phyloP scores from a whole-genome alignment of 108 stramenopile species.

The Cylindrotheca fusiformis region DNA sequence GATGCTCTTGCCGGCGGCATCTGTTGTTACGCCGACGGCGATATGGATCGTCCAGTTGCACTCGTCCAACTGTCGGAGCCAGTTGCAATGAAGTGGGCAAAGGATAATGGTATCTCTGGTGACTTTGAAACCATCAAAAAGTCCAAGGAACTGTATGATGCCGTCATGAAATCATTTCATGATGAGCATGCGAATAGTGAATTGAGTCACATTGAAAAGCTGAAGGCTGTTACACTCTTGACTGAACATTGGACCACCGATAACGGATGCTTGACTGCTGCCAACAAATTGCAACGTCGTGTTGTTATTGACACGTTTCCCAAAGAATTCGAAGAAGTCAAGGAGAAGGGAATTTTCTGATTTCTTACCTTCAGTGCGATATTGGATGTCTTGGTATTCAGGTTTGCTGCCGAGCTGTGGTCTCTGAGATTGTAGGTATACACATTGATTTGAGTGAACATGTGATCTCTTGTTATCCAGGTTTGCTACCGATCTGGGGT shows the following conservation, averaged over 20 bases:
- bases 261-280: conserved; percentile 85
- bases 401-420: too few species aligned
- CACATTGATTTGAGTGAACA: too few species aligned
- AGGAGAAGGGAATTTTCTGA: conserved; percentile 68
- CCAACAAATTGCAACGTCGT: conserved; percentile 84
- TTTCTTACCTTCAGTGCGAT: background rate
- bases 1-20: conserved; percentile 77
- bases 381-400: too few species aligned
- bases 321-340: conserved; percentile 63
- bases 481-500: too few species aligned
- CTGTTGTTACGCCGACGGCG: conserved; percentile 85
- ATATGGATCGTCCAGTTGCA: conserved; percentile 89
- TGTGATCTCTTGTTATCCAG: too few species aligned
- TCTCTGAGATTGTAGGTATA: too few species aligned
- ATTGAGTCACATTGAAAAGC: conserved; percentile 73
- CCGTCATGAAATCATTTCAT: conserved; percentile 65
- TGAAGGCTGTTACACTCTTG: conserved; percentile 58
- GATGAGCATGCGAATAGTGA: conserved; percentile 66
- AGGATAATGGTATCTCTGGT: conserved; percentile 61
- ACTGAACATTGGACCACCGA: conserved; percentile 81
- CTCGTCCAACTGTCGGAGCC: conserved; percentile 66
- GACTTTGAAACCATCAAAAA: conserved; percentile 53
- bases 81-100: conserved; percentile 72
- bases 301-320: conserved; percentile 63
- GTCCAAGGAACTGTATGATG: conserved; percentile 68